phyloP scores from a whole-genome alignment of 2,329 filamentous ascomycete genomes.

The Chrysoporthe cubensis region DNA sequence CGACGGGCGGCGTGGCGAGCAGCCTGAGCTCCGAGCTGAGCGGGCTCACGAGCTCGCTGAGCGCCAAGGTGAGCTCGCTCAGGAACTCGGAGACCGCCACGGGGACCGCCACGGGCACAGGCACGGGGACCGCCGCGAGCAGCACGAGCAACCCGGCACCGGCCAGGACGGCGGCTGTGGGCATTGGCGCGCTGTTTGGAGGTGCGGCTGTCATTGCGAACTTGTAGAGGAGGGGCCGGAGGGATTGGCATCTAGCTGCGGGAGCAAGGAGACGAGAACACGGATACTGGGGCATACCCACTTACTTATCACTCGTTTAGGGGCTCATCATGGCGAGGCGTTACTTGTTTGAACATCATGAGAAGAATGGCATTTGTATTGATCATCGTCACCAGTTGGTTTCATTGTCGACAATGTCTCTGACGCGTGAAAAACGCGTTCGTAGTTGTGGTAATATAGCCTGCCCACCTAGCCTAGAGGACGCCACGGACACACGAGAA shows the following conservation, averaged over 20 bases:
- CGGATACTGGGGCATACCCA: neutral
- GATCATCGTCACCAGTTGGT: neutral
- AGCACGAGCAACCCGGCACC: slow-evolving; percentile 36
- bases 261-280: neutral
- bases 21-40: slow-evolving; percentile 28
- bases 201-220: slow-evolving; percentile 51
- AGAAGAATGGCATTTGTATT: neutral
- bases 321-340: slow-evolving; percentile 6
- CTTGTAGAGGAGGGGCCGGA: slow-evolving; percentile 41
- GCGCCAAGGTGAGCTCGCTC: slow-evolving; percentile 15
- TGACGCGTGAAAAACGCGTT: neutral
- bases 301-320: neutral
- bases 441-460: neutral
- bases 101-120: neutral
- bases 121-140: slow-evolving; percentile 17
- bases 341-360: neutral
- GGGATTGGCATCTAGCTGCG: neutral
- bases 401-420: neutral
- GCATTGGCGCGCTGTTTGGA: slow-evolving; percentile 51
- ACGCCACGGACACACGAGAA: neutral
- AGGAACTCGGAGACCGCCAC: slow-evolving; percentile 11
- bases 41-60: slow-evolving; percentile 28
- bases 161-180: slow-evolving; percentile 47
- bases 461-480: neutral
- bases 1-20: slow-evolving; percentile 34